Percentiles rank a stretch among this genome's conserved stretches.
phyloP scores from a whole-genome alignment of 2,329 filamentous ascomycete species.

The Stemphylium vesicarium region DNA sequence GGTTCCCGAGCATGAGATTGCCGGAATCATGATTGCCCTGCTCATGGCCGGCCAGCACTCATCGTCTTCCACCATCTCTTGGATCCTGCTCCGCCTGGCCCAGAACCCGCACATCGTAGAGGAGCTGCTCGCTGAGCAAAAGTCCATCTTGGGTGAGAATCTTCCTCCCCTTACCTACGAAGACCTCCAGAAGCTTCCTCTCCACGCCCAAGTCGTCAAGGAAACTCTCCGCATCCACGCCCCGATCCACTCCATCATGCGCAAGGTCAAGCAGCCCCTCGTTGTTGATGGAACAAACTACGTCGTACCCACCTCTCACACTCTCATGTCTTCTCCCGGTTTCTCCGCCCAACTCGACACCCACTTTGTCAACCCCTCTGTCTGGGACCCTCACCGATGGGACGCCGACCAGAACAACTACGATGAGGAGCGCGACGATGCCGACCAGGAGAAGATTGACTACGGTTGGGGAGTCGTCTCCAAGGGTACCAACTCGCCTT shows the following conservation, averaged over 20 bases:
- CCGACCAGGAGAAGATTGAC: slow-evolving; percentile 77
- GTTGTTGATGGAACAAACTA: slow-evolving; percentile 81
- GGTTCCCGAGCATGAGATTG: slow-evolving; percentile 83
- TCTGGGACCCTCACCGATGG: slow-evolving; percentile 95
- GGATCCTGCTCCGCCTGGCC: slow-evolving; percentile 84
- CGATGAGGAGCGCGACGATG: slow-evolving; percentile 58
- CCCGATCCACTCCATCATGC: slow-evolving; percentile 94
- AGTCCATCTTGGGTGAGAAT: slow-evolving; percentile 72
- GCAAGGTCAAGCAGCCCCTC: slow-evolving; percentile 88
- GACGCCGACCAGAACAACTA: slow-evolving; percentile 64
- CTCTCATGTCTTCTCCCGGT: slow-evolving; percentile 83
- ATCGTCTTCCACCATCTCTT: slow-evolving; percentile 81
- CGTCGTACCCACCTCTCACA: slow-evolving; percentile 79
- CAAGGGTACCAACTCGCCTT: slow-evolving; percentile 88
- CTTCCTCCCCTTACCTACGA: slow-evolving; percentile 79
- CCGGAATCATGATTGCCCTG: slow-evolving; percentile 92
- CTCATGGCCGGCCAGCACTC: slow-evolving; percentile 93
- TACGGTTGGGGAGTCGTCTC: slow-evolving; percentile 93
- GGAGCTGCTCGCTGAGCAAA: slow-evolving; percentile 83
- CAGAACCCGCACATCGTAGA: slow-evolving; percentile 78
- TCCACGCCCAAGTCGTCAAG: slow-evolving; percentile 85
- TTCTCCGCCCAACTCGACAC: slow-evolving; percentile 74
- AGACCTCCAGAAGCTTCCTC: slow-evolving; percentile 75
- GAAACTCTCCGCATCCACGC: slow-evolving; percentile 91
- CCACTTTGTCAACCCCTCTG: slow-evolving; percentile 81